A percentile compares a stretch with the other conserved stretches of the same genome.
Evolutionary conservation across 208 protist genomes (phyloP).

Genomic region (Porcisia deanei): DNA sequence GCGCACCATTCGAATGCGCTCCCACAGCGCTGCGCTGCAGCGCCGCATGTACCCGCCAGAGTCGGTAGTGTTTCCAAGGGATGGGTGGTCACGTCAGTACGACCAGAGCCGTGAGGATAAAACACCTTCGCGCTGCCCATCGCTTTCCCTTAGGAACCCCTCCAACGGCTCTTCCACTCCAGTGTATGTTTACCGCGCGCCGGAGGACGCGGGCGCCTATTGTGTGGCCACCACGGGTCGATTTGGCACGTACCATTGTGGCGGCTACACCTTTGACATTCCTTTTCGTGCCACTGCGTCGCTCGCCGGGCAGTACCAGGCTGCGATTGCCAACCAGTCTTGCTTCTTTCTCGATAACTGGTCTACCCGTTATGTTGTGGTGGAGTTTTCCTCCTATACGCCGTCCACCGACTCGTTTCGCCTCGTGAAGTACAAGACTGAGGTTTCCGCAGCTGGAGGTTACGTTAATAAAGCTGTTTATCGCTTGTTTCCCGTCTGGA

Average conservation of each 20-base stretch:
- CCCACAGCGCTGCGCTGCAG: constrained; percentile 19
- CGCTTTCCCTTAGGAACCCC: neutral
- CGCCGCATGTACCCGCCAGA: constrained; percentile 3
- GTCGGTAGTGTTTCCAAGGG: neutral
- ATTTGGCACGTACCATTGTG: constrained; percentile 21
- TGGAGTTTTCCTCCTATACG: constrained; percentile 30
- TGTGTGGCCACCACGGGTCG: constrained; percentile 8
- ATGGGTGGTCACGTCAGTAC: constrained; percentile 11
- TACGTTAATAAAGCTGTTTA: constrained; percentile 10
- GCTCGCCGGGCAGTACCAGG: constrained; percentile 9
- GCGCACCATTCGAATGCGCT: constrained; percentile 16
- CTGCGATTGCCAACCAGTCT: constrained; percentile 4
- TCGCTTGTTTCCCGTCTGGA: constrained; percentile 22
- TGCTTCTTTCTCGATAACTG: constrained; percentile 31
- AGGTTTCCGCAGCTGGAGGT: constrained; percentile 10
- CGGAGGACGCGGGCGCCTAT: constrained; percentile 10
- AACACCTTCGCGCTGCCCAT: constrained; percentile 12
- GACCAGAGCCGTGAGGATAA: constrained; percentile 5
- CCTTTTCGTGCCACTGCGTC: constrained; percentile 10
- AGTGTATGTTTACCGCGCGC: constrained; percentile 11
- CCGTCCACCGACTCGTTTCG: constrained; percentile 20
- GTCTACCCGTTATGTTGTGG: constrained; percentile 8
- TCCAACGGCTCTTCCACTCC: neutral
- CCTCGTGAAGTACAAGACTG: constrained; percentile 14
- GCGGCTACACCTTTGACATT: constrained; percentile 24